These are phyloP conservation scores for Pythium diclinum DNA, from an alignment of 352 stramenopile species.

Conservation along the genomic window DNA sequence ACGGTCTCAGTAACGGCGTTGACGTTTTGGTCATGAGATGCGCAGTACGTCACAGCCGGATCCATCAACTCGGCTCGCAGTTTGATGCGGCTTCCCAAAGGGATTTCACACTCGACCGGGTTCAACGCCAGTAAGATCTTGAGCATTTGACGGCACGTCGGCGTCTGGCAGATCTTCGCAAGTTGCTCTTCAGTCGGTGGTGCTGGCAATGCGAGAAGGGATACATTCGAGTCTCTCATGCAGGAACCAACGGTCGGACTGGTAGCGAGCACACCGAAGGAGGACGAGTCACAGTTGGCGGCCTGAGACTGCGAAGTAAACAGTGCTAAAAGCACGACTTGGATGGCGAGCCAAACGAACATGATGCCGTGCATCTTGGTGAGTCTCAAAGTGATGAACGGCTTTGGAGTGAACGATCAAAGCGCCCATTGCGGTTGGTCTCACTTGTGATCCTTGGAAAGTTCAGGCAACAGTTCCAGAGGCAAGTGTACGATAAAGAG, in stretches of 20 bases:
- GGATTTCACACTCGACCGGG: not conserved
- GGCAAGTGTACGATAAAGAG: no score
- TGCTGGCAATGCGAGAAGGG: not conserved
- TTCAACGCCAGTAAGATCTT: not conserved
- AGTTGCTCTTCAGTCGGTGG: not conserved
- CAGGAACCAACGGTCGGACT: not conserved
- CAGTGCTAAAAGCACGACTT: no score
- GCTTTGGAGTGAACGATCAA: no score
- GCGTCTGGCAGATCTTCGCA: not conserved
- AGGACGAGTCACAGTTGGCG: not conserved
- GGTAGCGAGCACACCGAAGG: not conserved
- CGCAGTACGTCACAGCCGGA: constrained; percentile 13
- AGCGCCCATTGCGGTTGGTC: no score
- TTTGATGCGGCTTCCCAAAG: not conserved
- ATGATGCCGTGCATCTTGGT: no score
- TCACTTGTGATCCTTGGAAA: no score
- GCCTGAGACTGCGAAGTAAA: not conserved
- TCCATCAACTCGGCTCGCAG: constrained; percentile 18
- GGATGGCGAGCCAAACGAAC: no score
- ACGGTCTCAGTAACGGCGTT: not conserved
- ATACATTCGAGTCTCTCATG: not conserved
- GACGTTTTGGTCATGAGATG: not conserved
- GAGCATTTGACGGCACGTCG: not conserved
- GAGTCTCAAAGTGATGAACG: no score
- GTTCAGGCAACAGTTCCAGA: no score